Evolutionary conservation across 805 yeast species (phyloP).

Genomic region (Candida gorgasii): DNA sequence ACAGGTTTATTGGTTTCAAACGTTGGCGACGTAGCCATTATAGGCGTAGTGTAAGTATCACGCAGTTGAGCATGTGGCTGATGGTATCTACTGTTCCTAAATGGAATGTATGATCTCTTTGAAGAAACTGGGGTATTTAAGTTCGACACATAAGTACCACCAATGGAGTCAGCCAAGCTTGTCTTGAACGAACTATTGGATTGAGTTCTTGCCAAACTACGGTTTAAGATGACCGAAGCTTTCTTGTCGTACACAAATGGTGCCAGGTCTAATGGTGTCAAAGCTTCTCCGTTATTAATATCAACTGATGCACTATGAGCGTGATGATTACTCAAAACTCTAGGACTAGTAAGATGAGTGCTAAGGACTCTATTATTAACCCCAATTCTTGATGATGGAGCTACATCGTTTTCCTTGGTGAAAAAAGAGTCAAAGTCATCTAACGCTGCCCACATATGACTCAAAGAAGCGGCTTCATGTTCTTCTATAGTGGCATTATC

Average conservation of each 20-base stretch:
- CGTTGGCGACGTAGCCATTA: conserved; percentile 21
- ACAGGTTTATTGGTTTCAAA: conserved; percentile 13
- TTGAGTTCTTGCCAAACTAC: conserved; percentile 70
- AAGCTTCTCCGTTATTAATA: conserved; percentile 48
- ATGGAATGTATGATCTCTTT: conserved; percentile 43
- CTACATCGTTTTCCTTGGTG: conserved; percentile 46
- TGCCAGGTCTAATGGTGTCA: conserved; percentile 63
- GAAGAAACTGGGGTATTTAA: conserved; percentile 13
- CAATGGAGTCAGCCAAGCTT: conserved; percentile 66
- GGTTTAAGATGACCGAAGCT: conserved; percentile 71
- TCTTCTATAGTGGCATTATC: conserved; percentile 52
- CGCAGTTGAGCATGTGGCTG: conserved; percentile 5
- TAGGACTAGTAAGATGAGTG: conserved; percentile 1
- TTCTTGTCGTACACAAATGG: conserved; percentile 80
- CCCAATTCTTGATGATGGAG: conserved; percentile 6
- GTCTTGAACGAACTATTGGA: conserved; percentile 79
- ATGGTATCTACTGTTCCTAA: conserved; percentile 32
- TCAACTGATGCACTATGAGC: conserved; percentile 59
- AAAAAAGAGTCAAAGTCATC: conserved; percentile 89
- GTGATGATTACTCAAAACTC: conserved; percentile 26
- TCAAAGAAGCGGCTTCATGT: conserved; percentile 71
- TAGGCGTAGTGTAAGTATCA: conserved; percentile 26
- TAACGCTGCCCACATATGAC: conserved; percentile 90
- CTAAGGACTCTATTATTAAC: background rate
- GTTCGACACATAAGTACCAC: conserved; percentile 18